Evolutionary conservation across 75 land plant genomes (phyloP).

Genomic region (Larix kaempferi): DNA sequence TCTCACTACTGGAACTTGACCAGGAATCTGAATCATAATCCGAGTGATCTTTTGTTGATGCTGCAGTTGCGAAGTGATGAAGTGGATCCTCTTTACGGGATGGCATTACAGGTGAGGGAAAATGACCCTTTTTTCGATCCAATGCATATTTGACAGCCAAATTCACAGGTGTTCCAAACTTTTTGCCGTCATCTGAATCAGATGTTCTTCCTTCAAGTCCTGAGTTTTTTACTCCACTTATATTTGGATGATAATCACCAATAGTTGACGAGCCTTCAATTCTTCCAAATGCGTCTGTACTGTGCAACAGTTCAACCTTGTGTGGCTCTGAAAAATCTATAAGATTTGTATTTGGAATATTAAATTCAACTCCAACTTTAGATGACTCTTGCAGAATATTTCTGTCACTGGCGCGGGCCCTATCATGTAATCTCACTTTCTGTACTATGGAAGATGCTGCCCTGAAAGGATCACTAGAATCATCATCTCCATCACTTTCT

Average conservation of each 20-base stretch:
- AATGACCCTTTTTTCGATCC: not conserved
- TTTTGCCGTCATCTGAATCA: not conserved
- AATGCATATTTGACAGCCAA: not conserved
- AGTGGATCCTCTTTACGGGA: too few species aligned
- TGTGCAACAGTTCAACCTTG: not conserved
- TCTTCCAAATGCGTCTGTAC: not conserved
- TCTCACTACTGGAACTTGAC: slow-evolving; percentile 5
- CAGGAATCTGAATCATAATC: slow-evolving; percentile 10
- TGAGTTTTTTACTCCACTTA: not conserved
- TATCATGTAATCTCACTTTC: not conserved
- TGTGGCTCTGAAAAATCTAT: not conserved
- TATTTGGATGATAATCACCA: not conserved
- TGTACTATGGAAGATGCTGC: not conserved
- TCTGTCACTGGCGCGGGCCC: not conserved
- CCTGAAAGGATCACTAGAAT: slow-evolving; percentile 1
- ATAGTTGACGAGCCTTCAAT: not conserved
- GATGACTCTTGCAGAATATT: not conserved
- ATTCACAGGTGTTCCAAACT: not conserved
- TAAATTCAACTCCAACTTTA: not conserved
- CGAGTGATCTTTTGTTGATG: not conserved
- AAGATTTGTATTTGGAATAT: not conserved
- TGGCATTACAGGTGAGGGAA: too few species aligned
- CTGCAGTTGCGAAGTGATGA: not conserved
- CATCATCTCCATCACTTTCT: slow-evolving; percentile 3
- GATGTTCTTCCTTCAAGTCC: not conserved